Evolutionary conservation across 768 basidiomycete species (phyloP).

Genomic region (Mrakia blollopis): DNA sequence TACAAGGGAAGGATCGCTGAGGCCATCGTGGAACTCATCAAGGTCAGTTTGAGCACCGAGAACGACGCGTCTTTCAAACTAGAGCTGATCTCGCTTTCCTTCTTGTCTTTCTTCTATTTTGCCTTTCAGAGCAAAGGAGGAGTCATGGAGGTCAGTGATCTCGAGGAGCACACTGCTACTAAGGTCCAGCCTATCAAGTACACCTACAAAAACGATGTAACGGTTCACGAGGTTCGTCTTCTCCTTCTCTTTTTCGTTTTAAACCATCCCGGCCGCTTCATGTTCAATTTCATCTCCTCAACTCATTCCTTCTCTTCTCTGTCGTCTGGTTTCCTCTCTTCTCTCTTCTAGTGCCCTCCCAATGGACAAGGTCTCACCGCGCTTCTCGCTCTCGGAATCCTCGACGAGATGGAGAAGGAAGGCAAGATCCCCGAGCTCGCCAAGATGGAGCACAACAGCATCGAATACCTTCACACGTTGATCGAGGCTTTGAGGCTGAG

Average conservation of each 20-base stretch:
- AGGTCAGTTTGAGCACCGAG: conserved; percentile 32
- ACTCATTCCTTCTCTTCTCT: too few relatives aligned
- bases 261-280: background rate
- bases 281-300: too few relatives aligned
- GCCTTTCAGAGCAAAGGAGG: conserved; percentile 80
- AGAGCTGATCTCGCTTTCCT: conserved; percentile 34
- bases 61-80: background rate
- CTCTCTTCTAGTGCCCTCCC: conserved; percentile 68
- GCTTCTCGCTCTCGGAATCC: conserved; percentile 82
- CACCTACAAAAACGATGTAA: conserved; percentile 68
- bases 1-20: conserved; percentile 88
- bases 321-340: background rate
- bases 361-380: conserved; percentile 98
- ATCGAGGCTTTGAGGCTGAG: conserved; percentile 70
- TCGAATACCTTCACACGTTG: conserved; percentile 78
- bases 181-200: conserved; percentile 89
- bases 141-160: conserved; percentile 88
- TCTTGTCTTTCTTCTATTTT: conserved; percentile 9
- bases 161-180: conserved; percentile 71
- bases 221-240: conserved; percentile 51
- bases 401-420: conserved; percentile 77
- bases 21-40: conserved; percentile 65
- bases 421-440: conserved; percentile 63
- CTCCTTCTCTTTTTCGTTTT: background rate
- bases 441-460: conserved; percentile 82